Percentiles rank a stretch among this genome's conserved stretches.
Evolutionary conservation across 2,329 filamentous ascomycete species (phyloP).

Genomic region (Apiospora hydei): DNA sequence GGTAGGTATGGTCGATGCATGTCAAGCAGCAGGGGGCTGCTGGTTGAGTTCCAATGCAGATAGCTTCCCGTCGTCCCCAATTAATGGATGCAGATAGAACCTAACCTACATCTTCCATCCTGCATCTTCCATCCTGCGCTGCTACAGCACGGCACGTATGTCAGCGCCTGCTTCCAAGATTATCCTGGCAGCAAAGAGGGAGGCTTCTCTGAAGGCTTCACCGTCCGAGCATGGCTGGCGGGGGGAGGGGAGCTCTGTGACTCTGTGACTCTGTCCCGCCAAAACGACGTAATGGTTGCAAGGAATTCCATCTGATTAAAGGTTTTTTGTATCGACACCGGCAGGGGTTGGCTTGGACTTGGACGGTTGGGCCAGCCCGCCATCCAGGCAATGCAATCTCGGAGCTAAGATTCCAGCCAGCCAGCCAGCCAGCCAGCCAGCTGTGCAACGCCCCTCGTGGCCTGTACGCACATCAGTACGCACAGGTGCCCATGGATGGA

Average conservation of each 20-base stretch:
- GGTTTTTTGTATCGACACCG: conserved; percentile 10
- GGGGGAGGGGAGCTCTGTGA: not conserved
- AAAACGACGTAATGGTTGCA: conserved; percentile 15
- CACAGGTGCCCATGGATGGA: not conserved
- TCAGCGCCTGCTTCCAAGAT: conserved; percentile 1
- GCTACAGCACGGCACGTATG: not conserved
- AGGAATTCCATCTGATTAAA: conserved; percentile 9
- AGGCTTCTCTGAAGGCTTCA: not conserved
- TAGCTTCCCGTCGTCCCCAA: conserved; percentile 8
- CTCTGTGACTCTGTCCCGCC: no score
- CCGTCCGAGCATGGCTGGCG: not conserved
- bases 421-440: not conserved
- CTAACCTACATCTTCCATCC: not conserved
- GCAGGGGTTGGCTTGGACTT: not conserved
- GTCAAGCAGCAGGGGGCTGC: not conserved
- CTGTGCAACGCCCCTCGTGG: not conserved
- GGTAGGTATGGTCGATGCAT: not conserved
- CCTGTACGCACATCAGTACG: no score
- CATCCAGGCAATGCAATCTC: not conserved
- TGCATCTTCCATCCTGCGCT: not conserved
- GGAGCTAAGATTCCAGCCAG: conserved; percentile 1
- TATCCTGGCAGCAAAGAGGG: conserved; percentile 2
- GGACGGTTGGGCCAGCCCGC: not conserved
- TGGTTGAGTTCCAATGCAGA: not conserved
- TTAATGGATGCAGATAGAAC: conserved; percentile 8